Percentiles rank a stretch among this genome's conserved stretches.
phyloP scores from a whole-genome alignment of 2,329 filamentous ascomycete species.

The Penicillium psychrosexuale region DNA sequence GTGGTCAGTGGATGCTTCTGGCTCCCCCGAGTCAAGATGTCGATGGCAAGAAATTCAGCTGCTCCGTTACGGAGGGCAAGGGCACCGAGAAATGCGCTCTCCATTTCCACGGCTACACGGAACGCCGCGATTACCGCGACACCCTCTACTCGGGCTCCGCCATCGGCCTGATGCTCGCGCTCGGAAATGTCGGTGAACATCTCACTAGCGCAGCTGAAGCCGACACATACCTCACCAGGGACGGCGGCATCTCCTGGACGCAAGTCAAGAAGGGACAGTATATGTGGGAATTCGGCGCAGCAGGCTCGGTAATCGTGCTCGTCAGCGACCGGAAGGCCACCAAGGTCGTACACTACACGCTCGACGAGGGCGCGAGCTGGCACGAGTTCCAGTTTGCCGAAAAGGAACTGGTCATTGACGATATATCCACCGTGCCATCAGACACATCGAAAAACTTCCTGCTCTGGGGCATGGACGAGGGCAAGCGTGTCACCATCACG shows the following conservation, averaged over 20 bases:
- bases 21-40: constrained; percentile 67
- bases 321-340: constrained; percentile 69
- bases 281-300: constrained; percentile 93
- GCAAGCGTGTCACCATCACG: constrained; percentile 69
- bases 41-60: constrained; percentile 69
- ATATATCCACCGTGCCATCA: constrained; percentile 83
- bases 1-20: constrained; percentile 78
- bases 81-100: constrained; percentile 68
- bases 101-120: constrained; percentile 94
- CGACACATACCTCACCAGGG: constrained; percentile 85
- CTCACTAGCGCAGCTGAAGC: constrained; percentile 67
- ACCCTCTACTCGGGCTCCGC: constrained; percentile 87
- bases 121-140: constrained; percentile 74
- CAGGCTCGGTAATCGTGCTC: constrained; percentile 87
- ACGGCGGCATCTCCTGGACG: constrained; percentile 88
- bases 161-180: constrained; percentile 83
- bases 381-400: constrained; percentile 68
- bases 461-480: constrained; percentile 69
- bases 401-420: constrained; percentile 67
- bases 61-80: constrained; percentile 56
- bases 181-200: constrained; percentile 81
- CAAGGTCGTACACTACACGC: constrained; percentile 68
- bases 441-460: constrained; percentile 90
- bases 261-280: constrained; percentile 82
- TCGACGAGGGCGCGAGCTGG: constrained; percentile 81